A percentile compares a stretch with the other conserved stretches of the same genome.
Evolutionary conservation across 2,329 filamentous ascomycete genomes (phyloP).

Genomic region (Calonectria leucothoes): DNA sequence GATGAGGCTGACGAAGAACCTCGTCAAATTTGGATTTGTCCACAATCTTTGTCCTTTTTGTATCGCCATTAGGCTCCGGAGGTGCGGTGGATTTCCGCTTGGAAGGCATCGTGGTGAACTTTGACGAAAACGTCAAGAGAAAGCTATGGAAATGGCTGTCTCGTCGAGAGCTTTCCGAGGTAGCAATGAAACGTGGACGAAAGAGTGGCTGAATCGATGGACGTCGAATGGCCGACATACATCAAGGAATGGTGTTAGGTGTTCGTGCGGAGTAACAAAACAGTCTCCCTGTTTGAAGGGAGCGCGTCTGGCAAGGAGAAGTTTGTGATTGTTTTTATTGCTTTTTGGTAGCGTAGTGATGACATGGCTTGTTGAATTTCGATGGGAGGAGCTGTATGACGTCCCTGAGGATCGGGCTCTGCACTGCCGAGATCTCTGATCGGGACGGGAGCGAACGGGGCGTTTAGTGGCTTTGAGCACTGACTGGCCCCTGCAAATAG

Average conservation of each 20-base stretch:
- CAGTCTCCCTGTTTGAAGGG: too few species aligned
- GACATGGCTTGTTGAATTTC: conserved; percentile 39
- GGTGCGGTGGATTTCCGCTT: conserved; percentile 44
- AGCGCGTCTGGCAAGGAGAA: neutral
- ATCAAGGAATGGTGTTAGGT: neutral
- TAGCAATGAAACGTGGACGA: neutral
- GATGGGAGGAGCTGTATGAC: conserved; percentile 48
- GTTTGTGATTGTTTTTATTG: conserved; percentile 15
- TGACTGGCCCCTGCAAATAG: neutral
- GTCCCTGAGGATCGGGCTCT: conserved; percentile 45
- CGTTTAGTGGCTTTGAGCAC: conserved; percentile 11
- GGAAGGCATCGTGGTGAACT: conserved; percentile 43
- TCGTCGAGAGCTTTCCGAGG: neutral
- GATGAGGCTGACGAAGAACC: conserved; percentile 58
- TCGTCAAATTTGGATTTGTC: conserved; percentile 37
- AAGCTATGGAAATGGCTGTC: neutral
- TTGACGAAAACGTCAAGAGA: neutral
- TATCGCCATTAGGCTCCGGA: conserved; percentile 36
- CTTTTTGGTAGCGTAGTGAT: conserved; percentile 31
- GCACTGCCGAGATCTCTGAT: conserved; percentile 36
- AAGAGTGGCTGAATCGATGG: neutral
- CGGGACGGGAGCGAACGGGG: neutral
- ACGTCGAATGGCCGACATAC: neutral
- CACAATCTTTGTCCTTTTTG: conserved; percentile 49
- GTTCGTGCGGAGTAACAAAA: neutral